Conservation (phyloP, 2,329 filamentous ascomycete species). For the Xylaria sp. region DNA sequence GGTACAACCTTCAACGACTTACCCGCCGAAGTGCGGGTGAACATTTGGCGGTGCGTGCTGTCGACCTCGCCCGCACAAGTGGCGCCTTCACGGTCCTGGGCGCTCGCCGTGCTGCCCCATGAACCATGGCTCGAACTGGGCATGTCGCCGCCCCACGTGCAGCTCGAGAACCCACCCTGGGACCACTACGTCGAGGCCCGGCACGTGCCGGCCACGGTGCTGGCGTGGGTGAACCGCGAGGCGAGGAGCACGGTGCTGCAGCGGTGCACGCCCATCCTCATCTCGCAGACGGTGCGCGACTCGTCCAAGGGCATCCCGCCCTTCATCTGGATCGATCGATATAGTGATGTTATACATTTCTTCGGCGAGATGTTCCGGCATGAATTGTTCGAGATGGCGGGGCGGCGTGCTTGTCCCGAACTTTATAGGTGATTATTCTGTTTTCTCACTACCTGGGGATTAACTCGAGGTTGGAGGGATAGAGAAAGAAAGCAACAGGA, state of each 20-base stretch:
- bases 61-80: constrained; percentile 18
- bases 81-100: constrained; percentile 32
- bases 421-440: constrained; percentile 23
- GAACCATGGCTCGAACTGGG: constrained; percentile 36
- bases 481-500: background rate
- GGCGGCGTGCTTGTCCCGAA: constrained; percentile 26
- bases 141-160: constrained; percentile 31
- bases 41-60: constrained; percentile 40
- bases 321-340: constrained; percentile 37
- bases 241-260: constrained; percentile 37
- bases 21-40: constrained; percentile 31
- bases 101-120: constrained; percentile 21
- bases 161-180: constrained; percentile 37
- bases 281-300: constrained; percentile 14
- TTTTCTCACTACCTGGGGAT: no score
- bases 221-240: constrained; percentile 39
- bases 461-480: background rate
- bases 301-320: constrained; percentile 19
- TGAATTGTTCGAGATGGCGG: constrained; percentile 33
- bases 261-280: constrained; percentile 35
- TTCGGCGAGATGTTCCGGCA: constrained; percentile 22
- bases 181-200: constrained; percentile 33
- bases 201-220: constrained; percentile 31
- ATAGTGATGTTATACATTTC: constrained; percentile 33
- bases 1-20: constrained; percentile 31